Conservation (phyloP, 2,329 filamentous ascomycete species). For the Herpotrichia juniperi region DNA sequence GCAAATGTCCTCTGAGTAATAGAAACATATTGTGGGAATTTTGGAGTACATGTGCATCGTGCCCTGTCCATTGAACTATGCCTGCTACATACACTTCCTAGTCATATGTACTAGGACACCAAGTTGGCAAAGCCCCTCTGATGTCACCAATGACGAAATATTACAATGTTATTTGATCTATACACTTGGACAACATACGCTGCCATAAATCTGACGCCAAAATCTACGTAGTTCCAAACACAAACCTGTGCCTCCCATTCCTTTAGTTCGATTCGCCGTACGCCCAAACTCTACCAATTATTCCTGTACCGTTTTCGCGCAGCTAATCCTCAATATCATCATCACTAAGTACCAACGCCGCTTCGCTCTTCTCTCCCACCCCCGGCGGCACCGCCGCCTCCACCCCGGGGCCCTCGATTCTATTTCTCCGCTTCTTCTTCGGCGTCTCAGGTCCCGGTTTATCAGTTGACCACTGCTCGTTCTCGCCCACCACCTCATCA, state of each 20-base stretch:
- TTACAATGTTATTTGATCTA: neutral
- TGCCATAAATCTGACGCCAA: neutral
- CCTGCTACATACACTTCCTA: too few species aligned
- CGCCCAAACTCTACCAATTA: neutral
- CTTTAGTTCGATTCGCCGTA: neutral
- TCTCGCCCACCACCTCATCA: conserved; percentile 36
- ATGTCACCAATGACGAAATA: neutral
- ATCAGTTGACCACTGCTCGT: conserved; percentile 53
- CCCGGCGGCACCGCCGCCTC: conserved; percentile 15
- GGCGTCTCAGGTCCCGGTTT: conserved; percentile 37
- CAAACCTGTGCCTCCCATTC: neutral
- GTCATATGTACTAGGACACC: too few species aligned
- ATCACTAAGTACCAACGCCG: conserved; percentile 45
- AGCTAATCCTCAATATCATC: conserved; percentile 49
- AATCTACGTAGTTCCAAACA: neutral
- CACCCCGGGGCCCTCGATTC: conserved; percentile 26
- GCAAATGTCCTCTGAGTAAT: too few species aligned
- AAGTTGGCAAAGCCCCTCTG: too few species aligned
- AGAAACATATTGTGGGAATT: too few species aligned
- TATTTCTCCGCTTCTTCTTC: conserved; percentile 20
- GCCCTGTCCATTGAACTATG: too few species aligned
- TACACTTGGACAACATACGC: neutral
- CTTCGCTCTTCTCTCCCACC: conserved; percentile 23
- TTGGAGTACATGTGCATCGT: too few species aligned
- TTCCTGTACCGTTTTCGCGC: neutral